Conservation (phyloP, 73 alveolate genomes). For the Effrenium voratum region DNA sequence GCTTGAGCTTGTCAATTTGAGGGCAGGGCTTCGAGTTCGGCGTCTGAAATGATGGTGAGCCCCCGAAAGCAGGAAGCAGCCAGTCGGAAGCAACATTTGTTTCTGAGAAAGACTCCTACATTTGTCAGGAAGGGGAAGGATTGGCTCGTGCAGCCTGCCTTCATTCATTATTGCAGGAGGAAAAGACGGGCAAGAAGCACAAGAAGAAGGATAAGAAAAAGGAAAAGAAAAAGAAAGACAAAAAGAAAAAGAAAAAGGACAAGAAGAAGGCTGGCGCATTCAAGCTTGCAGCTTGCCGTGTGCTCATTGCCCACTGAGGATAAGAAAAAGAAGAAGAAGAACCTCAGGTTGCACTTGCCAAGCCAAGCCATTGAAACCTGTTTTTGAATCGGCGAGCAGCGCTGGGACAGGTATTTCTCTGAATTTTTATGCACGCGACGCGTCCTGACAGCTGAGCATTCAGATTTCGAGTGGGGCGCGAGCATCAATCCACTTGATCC, state of each 20-base stretch:
- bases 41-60: background rate
- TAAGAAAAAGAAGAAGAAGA: slow-evolving; percentile 60
- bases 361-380: background rate
- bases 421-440: background rate
- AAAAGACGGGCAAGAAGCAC: slow-evolving; percentile 48
- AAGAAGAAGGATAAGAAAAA: slow-evolving; percentile 58
- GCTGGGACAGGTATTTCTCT: too few relatives aligned
- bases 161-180: slow-evolving; percentile 9
- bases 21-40: too few relatives aligned
- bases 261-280: slow-evolving; percentile 44
- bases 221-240: slow-evolving; percentile 52
- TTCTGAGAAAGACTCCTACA: too few relatives aligned
- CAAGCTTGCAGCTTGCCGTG: background rate
- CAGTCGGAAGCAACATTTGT: background rate
- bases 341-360: background rate
- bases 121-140: background rate
- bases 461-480: background rate
- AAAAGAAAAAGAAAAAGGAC: slow-evolving; percentile 64
- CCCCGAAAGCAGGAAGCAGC: background rate
- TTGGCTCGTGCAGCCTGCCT: background rate
- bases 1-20: background rate
- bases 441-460: background rate
- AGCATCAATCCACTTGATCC: background rate
- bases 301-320: background rate
- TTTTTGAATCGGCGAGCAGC: background rate